These are phyloP conservation scores for Cordyceps tenuipes DNA, from an alignment of 2,329 filamentous ascomycete species.

Conservation along the genomic window DNA sequence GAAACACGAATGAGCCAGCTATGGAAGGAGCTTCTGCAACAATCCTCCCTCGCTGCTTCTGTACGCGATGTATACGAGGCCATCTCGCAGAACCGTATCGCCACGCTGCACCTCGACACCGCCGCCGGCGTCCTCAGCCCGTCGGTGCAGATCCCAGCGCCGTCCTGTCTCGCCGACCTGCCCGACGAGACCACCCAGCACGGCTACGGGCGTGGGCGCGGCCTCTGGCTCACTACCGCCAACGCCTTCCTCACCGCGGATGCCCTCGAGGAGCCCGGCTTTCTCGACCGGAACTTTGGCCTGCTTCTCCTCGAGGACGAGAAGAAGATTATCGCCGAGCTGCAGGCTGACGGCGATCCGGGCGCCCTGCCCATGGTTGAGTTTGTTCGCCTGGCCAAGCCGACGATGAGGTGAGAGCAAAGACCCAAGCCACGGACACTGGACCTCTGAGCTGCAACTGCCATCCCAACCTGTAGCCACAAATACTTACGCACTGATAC, in stretches of 20 bases:
- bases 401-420: constrained; percentile 48
- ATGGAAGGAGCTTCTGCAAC: constrained; percentile 62
- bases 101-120: constrained; percentile 68
- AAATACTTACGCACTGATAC: background rate
- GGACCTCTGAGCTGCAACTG: too few species aligned
- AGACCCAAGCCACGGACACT: too few species aligned
- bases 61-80: constrained; percentile 76
- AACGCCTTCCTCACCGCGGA: constrained; percentile 67
- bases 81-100: constrained; percentile 77
- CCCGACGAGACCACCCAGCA: constrained; percentile 49
- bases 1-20: constrained; percentile 54
- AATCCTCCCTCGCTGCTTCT: constrained; percentile 71
- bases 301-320: constrained; percentile 79
- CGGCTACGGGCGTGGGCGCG: constrained; percentile 41
- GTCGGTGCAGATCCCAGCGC: constrained; percentile 56
- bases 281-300: constrained; percentile 78
- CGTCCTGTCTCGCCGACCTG: constrained; percentile 64
- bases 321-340: constrained; percentile 60
- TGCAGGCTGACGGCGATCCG: constrained; percentile 69
- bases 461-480: too few species aligned
- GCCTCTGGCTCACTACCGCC: constrained; percentile 80
- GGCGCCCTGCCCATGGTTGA: constrained; percentile 71
- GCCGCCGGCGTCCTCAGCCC: constrained; percentile 49
- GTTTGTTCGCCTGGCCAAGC: constrained; percentile 67
- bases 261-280: constrained; percentile 54